These are phyloP conservation scores for Fusarium succisae DNA, from an alignment of 2,329 filamentous ascomycete species.

Conservation along the genomic window DNA sequence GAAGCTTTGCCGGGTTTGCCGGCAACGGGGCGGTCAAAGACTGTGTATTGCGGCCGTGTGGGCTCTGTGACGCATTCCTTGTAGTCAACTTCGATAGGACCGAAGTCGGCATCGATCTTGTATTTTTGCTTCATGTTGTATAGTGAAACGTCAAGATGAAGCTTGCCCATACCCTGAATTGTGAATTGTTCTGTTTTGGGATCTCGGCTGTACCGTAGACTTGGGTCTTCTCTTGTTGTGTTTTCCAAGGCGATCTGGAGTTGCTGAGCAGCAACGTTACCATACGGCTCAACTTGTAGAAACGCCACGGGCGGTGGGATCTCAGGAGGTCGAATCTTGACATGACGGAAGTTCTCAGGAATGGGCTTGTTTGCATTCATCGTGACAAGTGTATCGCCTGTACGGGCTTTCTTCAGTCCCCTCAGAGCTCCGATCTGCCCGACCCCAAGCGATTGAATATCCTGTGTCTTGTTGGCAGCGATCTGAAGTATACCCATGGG, in stretches of 20 bases:
- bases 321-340: conserved; percentile 87
- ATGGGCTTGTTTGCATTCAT: conserved; percentile 71
- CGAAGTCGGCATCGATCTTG: conserved; percentile 87
- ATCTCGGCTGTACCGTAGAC: conserved; percentile 83
- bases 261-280: conserved; percentile 80
- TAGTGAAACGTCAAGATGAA: conserved; percentile 92
- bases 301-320: conserved; percentile 97
- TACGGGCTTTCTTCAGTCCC: conserved; percentile 89
- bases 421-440: conserved; percentile 95
- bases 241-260: conserved; percentile 80
- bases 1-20: conserved; percentile 81
- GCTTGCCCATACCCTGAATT: conserved; percentile 93
- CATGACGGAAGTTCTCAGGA: conserved; percentile 72
- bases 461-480: conserved; percentile 86
- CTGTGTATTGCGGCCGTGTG: conserved; percentile 65
- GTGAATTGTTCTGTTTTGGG: conserved; percentile 93
- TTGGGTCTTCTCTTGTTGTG: conserved; percentile 90
- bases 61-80: conserved; percentile 77
- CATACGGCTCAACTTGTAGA: conserved; percentile 86
- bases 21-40: conserved; percentile 82
- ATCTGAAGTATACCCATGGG: conserved; percentile 87
- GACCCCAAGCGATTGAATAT: conserved; percentile 80
- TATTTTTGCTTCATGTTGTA: conserved; percentile 90
- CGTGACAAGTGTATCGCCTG: conserved; percentile 88
- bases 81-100: conserved; percentile 94